Conservation (phyloP, 148 eudicot species). For the Rhododendron henanense region DNA sequence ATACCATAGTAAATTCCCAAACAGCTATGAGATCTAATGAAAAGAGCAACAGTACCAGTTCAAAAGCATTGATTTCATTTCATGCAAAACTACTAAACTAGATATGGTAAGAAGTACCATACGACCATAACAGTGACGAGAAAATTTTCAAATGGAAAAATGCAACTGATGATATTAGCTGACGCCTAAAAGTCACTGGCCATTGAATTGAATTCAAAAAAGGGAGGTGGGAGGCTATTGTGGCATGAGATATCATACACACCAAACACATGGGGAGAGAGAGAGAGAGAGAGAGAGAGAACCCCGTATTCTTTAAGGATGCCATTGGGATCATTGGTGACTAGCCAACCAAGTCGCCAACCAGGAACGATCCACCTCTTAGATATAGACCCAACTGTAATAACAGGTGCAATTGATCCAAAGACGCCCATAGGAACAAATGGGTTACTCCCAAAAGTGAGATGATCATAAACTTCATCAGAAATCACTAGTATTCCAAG, state of each 20-base stretch:
- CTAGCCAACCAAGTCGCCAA: conserved; percentile 90
- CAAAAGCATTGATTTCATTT: not conserved
- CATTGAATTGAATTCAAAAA: not conserved
- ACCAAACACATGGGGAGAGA: not conserved
- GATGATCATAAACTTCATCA: conserved; percentile 73
- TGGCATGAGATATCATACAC: not conserved
- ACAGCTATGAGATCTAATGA: not conserved
- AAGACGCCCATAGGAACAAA: conserved; percentile 78
- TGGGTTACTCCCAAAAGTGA: conserved; percentile 52
- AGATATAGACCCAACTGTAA: conserved; percentile 73
- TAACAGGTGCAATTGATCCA: conserved; percentile 51
- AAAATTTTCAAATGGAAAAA: not conserved
- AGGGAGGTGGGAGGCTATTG: not conserved
- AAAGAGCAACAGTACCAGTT: not conserved
- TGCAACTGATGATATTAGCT: not conserved
- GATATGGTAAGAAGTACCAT: not conserved
- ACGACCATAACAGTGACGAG: not conserved
- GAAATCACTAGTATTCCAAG: conserved; percentile 70
- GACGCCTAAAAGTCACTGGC: not conserved
- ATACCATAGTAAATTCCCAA: not conserved
- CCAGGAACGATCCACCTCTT: conserved; percentile 90
- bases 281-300: conserved; percentile 14
- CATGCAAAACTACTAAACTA: not conserved
- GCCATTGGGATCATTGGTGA: conserved; percentile 47
- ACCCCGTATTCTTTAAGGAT: conserved; percentile 59